Conservation (phyloP, 2,329 filamentous ascomycete genomes). For the Eutypa lata region DNA sequence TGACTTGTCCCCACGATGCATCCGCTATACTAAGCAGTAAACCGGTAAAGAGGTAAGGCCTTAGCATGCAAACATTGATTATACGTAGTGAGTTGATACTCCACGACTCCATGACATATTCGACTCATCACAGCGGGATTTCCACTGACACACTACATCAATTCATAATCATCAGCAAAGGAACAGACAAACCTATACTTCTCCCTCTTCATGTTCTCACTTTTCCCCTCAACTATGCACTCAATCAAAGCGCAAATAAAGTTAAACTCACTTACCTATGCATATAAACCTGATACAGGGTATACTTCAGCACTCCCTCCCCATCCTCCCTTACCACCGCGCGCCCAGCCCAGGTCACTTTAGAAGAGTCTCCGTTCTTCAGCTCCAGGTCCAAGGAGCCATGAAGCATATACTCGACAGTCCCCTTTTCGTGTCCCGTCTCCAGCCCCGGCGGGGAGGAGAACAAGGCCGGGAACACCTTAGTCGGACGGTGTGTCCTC, state of each 20-base stretch:
- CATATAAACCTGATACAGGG: constrained; percentile 31
- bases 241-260: neutral
- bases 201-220: neutral
- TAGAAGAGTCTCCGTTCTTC: constrained; percentile 14
- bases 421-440: constrained; percentile 8
- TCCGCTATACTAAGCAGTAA: too few relatives aligned
- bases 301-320: constrained; percentile 21
- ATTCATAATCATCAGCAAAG: too few relatives aligned
- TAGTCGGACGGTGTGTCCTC: constrained; percentile 38
- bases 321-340: constrained; percentile 20
- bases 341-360: constrained; percentile 29
- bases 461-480: constrained; percentile 40
- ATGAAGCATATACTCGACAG: constrained; percentile 33
- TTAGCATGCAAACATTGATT: too few relatives aligned
- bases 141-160: too few relatives aligned
- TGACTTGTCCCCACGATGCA: too few relatives aligned
- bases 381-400: constrained; percentile 23
- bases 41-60: too few relatives aligned
- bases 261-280: constrained; percentile 15
- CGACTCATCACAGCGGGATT: too few relatives aligned
- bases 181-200: too few relatives aligned
- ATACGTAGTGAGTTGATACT: too few relatives aligned
- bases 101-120: too few relatives aligned
- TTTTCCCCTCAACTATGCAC: neutral
- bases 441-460: neutral